Evolutionary conservation across 306 rosid genomes (phyloP).

Genomic region (Quercus rubra): DNA sequence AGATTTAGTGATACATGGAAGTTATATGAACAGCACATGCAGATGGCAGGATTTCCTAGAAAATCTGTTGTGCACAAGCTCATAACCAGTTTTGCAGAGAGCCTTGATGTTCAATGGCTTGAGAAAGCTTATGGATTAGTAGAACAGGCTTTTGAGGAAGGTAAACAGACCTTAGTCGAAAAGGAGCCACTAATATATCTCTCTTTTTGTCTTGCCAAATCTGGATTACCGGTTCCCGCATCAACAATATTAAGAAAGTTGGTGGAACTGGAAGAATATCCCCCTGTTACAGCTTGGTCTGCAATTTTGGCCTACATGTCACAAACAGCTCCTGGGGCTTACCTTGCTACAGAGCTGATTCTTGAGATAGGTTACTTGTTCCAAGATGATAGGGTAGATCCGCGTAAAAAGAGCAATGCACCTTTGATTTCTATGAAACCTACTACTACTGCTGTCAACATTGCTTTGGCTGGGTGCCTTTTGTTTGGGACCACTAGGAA

Average conservation of each 20-base stretch:
- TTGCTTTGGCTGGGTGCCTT: conserved; percentile 78
- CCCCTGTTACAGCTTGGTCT: conserved; percentile 78
- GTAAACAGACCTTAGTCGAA: conserved; percentile 62
- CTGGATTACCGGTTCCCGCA: conserved; percentile 53
- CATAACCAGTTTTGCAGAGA: conserved; percentile 52
- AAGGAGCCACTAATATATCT: conserved; percentile 71
- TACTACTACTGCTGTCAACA: conserved; percentile 59
- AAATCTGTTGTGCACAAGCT: conserved; percentile 60
- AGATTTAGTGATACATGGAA: conserved; percentile 66
- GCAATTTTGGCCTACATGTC: conserved; percentile 75
- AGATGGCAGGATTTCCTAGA: conserved; percentile 79
- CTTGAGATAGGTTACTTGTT: conserved; percentile 86
- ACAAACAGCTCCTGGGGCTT: conserved; percentile 69
- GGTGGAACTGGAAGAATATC: conserved; percentile 57
- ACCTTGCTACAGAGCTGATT: conserved; percentile 75
- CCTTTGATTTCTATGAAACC: conserved; percentile 80
- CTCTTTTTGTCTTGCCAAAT: conserved; percentile 67
- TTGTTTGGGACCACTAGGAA: conserved; percentile 65
- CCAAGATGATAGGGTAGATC: conserved; percentile 78
- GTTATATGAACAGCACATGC: conserved; percentile 69
- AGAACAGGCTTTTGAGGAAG: conserved; percentile 52
- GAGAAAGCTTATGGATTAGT: conserved; percentile 71
- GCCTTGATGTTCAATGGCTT: conserved; percentile 53
- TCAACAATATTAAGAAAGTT: conserved; percentile 72
- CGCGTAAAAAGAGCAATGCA: conserved; percentile 66